Conservation (phyloP, 768 basidiomycete genomes). For the Boletus insuetus region DNA sequence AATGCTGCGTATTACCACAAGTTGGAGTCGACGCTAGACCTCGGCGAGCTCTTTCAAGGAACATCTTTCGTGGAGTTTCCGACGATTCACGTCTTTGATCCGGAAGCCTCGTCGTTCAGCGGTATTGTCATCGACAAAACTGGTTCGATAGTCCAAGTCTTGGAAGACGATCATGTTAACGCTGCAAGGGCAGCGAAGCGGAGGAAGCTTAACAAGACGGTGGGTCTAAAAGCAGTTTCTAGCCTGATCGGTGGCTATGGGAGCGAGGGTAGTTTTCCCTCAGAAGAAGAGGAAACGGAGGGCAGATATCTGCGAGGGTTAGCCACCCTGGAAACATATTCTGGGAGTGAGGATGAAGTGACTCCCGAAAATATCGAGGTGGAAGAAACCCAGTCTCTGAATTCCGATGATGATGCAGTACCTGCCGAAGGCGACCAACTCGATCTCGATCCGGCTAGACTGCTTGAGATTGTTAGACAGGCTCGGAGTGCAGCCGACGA, state of each 20-base stretch:
- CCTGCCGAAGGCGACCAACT: conserved; percentile 5
- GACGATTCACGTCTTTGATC: conserved; percentile 73
- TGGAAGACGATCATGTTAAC: conserved; percentile 12
- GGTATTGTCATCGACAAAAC: conserved; percentile 57
- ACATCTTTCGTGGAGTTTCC: conserved; percentile 83
- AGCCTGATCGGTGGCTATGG: conserved; percentile 62
- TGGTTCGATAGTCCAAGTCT: conserved; percentile 35
- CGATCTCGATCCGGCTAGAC: conserved; percentile 20
- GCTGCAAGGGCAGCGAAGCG: conserved; percentile 48
- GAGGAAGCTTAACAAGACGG: conserved; percentile 50
- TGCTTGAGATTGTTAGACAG: conserved; percentile 26
- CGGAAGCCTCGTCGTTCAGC: conserved; percentile 47
- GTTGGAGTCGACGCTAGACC: conserved; percentile 48
- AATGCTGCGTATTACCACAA: conserved; percentile 48
- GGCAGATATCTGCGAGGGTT: conserved; percentile 11
- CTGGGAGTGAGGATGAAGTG: conserved; percentile 19
- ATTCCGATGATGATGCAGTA: conserved; percentile 16
- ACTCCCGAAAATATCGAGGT: not conserved
- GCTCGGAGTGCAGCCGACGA: conserved; percentile 24
- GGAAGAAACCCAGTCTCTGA: conserved; percentile 12
- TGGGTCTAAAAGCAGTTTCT: conserved; percentile 52
- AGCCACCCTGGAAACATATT: conserved; percentile 24
- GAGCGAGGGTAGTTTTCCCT: conserved; percentile 44
- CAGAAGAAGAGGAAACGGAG: conserved; percentile 20
- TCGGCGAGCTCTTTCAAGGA: conserved; percentile 49